Base-by-base conservation (phyloP, 2,329 filamentous ascomycete genomes). In the Blastomyces silverae region DNA sequence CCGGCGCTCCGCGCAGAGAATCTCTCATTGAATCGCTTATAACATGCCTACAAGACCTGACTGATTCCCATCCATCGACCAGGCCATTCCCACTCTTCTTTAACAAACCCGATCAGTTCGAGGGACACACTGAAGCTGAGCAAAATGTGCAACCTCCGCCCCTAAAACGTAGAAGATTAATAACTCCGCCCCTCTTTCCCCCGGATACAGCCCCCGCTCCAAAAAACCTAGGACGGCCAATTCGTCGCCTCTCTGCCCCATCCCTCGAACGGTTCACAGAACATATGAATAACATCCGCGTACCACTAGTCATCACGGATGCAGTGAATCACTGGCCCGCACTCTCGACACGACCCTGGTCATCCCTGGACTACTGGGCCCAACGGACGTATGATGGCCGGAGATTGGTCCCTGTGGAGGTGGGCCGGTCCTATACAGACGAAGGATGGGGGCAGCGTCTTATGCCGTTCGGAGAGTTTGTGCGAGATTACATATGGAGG, bases 401-500 rank as follows among this genome's bases (percentile, higher is more conserved):
- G 42, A 83, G 94, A 13, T 83, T 96, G 0, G 90, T 97, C 0
- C 93, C 93, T 0, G 84, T 97, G 2, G 92, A 97, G 74, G 76
- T 94, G 1, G 93, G 94, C 0, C 82, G 89, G 58, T 94, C 89
- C 72, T 99, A 97, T 73, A 92, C 91, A 0, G 91, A 96, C 68
- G 84, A 85, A 25, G 88, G 82, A 28, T 97, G 93, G 92, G 87
- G 87, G 0, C 93, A 97, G 75, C 84, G 86, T 64, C 86, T 97
- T 34, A 84, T 96, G 60, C 80, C 85, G 0, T 95, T 97, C 70
- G 77, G 79, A 5, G 79, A 87, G 0, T 96, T 97, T 69, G 78
- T 96, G 59, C 69, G 79, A 5, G 75, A 75, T 0, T 87, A 90
- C 72, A 82, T 96, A 66, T 75, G 68, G 73, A 71, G 71, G 25